These are phyloP conservation scores for Carex parvula DNA, from an alignment of 176 grass and related monocot species.

Conservation along the genomic window DNA sequence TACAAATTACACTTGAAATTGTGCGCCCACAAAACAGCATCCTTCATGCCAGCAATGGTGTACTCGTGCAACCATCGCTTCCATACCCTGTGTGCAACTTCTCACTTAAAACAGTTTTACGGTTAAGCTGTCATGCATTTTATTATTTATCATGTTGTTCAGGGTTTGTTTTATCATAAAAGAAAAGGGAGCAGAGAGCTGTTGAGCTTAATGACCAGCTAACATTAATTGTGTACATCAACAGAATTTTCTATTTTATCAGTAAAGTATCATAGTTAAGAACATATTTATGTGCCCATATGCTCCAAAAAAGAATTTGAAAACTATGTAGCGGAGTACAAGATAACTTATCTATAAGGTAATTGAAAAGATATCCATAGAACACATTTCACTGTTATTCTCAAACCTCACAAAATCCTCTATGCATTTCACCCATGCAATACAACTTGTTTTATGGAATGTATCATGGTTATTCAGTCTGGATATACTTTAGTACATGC, in stretches of 20 bases:
- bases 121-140: too few species aligned
- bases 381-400: slow-evolving; percentile 33
- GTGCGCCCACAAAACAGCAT: background rate
- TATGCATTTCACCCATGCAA: background rate
- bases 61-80: background rate
- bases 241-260: background rate
- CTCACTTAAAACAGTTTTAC: too few species aligned
- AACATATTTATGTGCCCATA: too few species aligned
- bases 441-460: background rate
- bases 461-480: background rate
- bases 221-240: background rate
- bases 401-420: background rate
- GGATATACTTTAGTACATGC: slow-evolving; percentile 1
- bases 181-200: background rate
- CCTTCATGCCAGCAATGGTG: background rate
- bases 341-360: too few species aligned
- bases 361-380: too few species aligned
- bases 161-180: background rate
- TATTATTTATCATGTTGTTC: background rate
- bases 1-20: background rate
- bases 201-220: too few species aligned
- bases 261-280: background rate
- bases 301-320: too few species aligned
- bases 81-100: too few species aligned
- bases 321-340: background rate